Evolutionary conservation across 2,329 filamentous ascomycete genomes (phyloP), one percentile per base, ranked within the genome.

Genomic region (Cordyceps cicadae): DNA sequence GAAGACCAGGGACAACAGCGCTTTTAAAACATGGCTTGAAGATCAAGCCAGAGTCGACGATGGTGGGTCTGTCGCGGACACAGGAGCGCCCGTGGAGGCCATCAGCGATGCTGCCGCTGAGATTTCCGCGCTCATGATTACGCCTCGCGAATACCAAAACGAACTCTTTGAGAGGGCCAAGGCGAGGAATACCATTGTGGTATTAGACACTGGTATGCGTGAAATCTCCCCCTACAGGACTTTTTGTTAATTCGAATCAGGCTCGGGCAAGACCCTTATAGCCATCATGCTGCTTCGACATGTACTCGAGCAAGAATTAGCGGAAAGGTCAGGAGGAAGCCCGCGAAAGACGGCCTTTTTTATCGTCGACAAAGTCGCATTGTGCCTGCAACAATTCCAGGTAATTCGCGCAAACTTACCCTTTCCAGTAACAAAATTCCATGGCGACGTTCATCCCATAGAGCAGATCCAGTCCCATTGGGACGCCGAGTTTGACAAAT

Each of bases 181-280:
- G 69, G 70, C 82, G 56, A 83, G 87, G 66, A 99, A 99, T 69
- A 89, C 87, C 8, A 96, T 99, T 66, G 92, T 94, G 0, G 94
- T 99, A 1, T 81, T 97, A 1, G 92, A 95, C 68, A 97, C 93
- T n/a, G 91, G 86, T 86, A 70, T 29, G 34, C 17, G n/a, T 29
- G 5, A 6, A 32, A 58, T 5, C 3, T 5, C 5, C 1, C 5
- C 1, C 6, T 4, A 1, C 1, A n/a, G 17, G 9, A 7, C 19
- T 19, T 2, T 5, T 32, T 39, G 19, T 67, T 67, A 55, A 65
- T 29, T n/a, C 46, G 17, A 17, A 8, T 1, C 62, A 87, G 89
- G 94, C 14, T 92, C 91, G 3, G 94, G 94, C 2, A 99, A 99
- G 75, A 99, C 94, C 0, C 79, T 97, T n/a, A 97, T 99, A 66